These are phyloP conservation scores for Clavulina sp. DNA, from an alignment of 768 basidiomycete species.

Conservation along the genomic window DNA sequence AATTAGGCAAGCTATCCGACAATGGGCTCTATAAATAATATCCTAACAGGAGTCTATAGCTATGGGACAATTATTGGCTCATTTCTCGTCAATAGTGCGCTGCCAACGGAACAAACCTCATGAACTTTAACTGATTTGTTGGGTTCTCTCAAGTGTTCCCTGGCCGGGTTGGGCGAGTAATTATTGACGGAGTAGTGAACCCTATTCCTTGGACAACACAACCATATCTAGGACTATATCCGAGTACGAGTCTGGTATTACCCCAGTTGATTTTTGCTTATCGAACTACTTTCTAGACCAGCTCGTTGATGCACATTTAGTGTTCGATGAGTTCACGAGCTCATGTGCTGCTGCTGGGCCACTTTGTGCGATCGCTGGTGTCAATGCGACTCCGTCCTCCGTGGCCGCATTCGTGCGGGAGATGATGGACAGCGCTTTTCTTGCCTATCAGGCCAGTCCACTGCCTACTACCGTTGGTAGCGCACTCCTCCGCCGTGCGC, in stretches of 20 bases:
- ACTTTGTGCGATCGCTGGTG: constrained; percentile 1
- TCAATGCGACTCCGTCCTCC: not conserved
- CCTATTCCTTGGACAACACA: not conserved
- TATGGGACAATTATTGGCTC: constrained; percentile 4
- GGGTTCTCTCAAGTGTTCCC: constrained; percentile 5
- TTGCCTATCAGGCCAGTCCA: not conserved
- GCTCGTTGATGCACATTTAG: not conserved
- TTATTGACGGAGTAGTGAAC: constrained; percentile 6
- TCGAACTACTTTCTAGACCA: not conserved
- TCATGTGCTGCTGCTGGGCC: constrained; percentile 1
- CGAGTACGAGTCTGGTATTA: too few relatives aligned
- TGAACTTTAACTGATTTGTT: not conserved
- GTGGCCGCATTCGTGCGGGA: not conserved
- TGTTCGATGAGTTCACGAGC: not conserved
- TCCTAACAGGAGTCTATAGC: too few relatives aligned
- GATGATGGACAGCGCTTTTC: not conserved
- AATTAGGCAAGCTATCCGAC: not conserved
- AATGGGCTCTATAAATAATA: too few relatives aligned
- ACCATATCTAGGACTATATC: not conserved
- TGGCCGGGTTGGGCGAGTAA: constrained; percentile 4
- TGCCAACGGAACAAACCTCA: too few relatives aligned
- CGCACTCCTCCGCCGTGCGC: not conserved
- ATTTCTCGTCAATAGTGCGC: not conserved
- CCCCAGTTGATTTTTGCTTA: not conserved
- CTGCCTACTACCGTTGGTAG: not conserved